A percentile compares a stretch with the other conserved stretches of the same genome.
Evolutionary conservation across 1,284 basidiomycete species (phyloP).

Genomic region (Fomitopsis schrenkii): DNA sequence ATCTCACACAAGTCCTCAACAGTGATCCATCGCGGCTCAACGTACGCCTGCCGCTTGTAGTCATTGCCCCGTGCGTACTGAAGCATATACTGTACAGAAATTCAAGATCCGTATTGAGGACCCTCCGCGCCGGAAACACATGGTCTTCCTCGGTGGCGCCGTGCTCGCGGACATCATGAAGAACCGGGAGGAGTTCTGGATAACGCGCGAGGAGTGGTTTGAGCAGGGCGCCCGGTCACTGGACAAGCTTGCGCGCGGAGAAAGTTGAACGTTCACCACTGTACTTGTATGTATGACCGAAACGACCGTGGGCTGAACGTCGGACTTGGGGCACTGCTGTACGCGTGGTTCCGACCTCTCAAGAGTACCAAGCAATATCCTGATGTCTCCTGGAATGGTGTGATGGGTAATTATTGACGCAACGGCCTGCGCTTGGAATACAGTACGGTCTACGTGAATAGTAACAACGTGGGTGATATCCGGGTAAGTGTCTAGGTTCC

Average conservation of each 20-base stretch:
- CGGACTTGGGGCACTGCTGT: background rate
- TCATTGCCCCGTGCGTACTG: background rate
- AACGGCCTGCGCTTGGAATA: no score
- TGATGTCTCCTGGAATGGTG: no score
- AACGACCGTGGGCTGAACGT: background rate
- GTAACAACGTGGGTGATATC: no score
- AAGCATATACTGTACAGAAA: slow-evolving; percentile 60
- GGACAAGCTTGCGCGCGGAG: slow-evolving; percentile 78
- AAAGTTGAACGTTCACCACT: slow-evolving; percentile 33
- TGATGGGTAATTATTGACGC: no score
- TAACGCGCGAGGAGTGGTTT: slow-evolving; percentile 89
- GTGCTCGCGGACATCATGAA: slow-evolving; percentile 99
- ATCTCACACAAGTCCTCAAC: slow-evolving; percentile 84
- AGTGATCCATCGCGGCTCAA: slow-evolving; percentile 86
- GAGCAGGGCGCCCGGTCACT: slow-evolving; percentile 81
- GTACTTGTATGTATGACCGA: background rate
- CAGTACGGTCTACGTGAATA: no score
- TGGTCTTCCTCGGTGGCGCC: slow-evolving; percentile 98
- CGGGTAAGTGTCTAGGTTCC: no score
- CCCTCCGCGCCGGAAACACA: slow-evolving; percentile 96
- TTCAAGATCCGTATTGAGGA: slow-evolving; percentile 99
- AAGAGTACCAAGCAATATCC: no score
- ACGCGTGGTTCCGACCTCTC: background rate
- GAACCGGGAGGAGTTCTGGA: slow-evolving; percentile 91
- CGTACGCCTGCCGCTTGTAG: slow-evolving; percentile 46